Conservation (phyloP, 768 basidiomycete genomes). For the Candolleomyces aberdarensis region DNA sequence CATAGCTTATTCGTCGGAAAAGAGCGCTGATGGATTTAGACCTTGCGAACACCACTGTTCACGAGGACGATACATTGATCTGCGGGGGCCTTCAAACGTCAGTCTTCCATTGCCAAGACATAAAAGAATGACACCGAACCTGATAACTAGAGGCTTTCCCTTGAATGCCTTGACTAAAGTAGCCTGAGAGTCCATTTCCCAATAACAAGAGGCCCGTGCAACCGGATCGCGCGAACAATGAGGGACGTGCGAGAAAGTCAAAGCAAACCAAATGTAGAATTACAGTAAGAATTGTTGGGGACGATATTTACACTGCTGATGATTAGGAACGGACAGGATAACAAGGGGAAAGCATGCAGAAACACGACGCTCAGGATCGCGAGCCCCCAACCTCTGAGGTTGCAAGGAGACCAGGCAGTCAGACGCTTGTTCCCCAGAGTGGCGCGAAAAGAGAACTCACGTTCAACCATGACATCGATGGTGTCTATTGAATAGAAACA, state of each 20-base stretch:
- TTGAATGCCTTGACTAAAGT: no score
- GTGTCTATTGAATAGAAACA: conserved; percentile 51
- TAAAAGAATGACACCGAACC: neutral
- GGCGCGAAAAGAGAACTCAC: conserved; percentile 43
- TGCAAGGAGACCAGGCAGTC: conserved; percentile 1
- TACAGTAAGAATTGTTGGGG: neutral
- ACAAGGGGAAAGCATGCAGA: neutral
- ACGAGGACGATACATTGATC: neutral
- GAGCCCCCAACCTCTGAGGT: conserved; percentile 46
- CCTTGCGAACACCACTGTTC: no score
- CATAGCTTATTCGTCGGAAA: neutral
- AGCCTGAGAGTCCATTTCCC: no score
- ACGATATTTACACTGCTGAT: neutral
- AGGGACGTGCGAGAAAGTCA: neutral
- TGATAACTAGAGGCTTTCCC: neutral
- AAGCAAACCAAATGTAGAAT: conserved; percentile 2
- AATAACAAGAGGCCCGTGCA: no score
- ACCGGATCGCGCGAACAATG: neutral
- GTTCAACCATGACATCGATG: conserved; percentile 97
- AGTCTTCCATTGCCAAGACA: neutral
- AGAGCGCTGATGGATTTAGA: neutral
- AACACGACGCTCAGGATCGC: conserved; percentile 9
- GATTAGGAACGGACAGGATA: neutral
- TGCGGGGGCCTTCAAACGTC: neutral
- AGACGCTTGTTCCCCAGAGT: conserved; percentile 2